Base-by-base conservation (phyloP, 2,329 filamentous ascomycete species). In the Keithomyces neogunnii region DNA sequence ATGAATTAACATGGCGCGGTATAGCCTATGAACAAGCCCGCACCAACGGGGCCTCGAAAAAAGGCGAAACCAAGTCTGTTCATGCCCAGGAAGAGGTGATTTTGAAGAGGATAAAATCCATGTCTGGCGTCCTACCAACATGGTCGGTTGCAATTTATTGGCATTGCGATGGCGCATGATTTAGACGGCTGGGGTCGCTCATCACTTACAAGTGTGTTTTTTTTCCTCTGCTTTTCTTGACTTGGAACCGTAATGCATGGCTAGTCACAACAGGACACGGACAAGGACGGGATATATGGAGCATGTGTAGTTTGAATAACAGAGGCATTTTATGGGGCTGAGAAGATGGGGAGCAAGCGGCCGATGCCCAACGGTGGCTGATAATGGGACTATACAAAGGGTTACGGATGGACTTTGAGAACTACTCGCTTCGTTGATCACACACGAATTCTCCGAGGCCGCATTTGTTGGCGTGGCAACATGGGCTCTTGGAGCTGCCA, bases 11-110 rank as follows among this genome's bases (percentile, higher is more conserved):
- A 38, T 28, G 19, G 19, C 49, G 11, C 19, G 6, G 2, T 5
- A 4, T 29, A 56, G 55, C 13, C 43, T 2, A 10, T 38, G 29
- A 51, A 48, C 19, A 53, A 48, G 48, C 47, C 55, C 8, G 30
- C 46, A 3, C 42, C 49, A 30, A 49, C 48, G 31, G 52, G 10
- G n/a, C 51, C 43, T 30, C 52, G 56, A 39, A 57, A 56, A 39
- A 58, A 55, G 47, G 28, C 55, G 5, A 58, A 58, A 39, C 55
- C 57, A 10, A 60, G 53, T 51, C 32, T 61, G 4, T 61, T 61
- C 28, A 45, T 61, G 48, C 57, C 57, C 13, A 55, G 56, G 47
- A 60, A 55, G 51, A 54, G 57, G 33, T 60, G 28, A 55, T n/a
- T 7, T 10, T 11, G 44, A 4, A 32, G 5, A 11, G 33, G 13